Conservation (phyloP, 2,329 filamentous ascomycete genomes). For the Botryosphaeria dothidea region DNA sequence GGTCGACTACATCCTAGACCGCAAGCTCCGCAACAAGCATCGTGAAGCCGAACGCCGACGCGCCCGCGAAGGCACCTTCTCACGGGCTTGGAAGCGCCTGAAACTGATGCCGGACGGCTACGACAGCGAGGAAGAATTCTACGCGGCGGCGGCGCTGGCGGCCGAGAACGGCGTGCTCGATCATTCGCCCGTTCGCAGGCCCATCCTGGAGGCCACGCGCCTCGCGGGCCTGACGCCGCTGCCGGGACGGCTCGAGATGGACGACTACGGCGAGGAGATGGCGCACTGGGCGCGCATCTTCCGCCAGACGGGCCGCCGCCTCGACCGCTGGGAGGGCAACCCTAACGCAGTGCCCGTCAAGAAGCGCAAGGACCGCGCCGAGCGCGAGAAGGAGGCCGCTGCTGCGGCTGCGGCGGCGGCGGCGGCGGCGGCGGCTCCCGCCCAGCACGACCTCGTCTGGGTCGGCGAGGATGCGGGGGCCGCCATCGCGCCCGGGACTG, state of each 20-base stretch:
- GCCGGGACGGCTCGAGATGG: conserved; percentile 55
- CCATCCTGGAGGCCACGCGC: conserved; percentile 29
- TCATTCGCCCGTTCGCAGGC: conserved; percentile 21
- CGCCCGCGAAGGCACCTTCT: conserved; percentile 65
- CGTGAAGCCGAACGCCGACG: conserved; percentile 63
- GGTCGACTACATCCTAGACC: conserved; percentile 79
- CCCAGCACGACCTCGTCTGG: conserved; percentile 17
- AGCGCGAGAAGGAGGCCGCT: conserved; percentile 14
- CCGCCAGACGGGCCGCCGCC: conserved; percentile 61
- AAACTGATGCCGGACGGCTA: conserved; percentile 49
- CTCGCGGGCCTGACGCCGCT: conserved; percentile 62
- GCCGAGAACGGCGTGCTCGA: conserved; percentile 28
- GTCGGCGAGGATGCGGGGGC: conserved; percentile 15
- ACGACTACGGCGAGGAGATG: conserved; percentile 77
- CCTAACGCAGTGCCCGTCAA: conserved; percentile 14
- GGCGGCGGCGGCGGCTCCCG: background rate
- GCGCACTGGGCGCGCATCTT: conserved; percentile 67
- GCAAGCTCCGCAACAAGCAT: conserved; percentile 68
- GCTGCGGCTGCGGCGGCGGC: background rate
- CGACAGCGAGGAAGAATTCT: conserved; percentile 46
- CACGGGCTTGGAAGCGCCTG: conserved; percentile 66
- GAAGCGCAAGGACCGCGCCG: conserved; percentile 11
- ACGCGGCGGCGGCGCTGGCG: conserved; percentile 15
- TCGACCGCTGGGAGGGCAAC: conserved; percentile 65
- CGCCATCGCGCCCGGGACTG: background rate